Conservation (phyloP, 345 rosid species). For the Excoecaria cochinchinensis region DNA sequence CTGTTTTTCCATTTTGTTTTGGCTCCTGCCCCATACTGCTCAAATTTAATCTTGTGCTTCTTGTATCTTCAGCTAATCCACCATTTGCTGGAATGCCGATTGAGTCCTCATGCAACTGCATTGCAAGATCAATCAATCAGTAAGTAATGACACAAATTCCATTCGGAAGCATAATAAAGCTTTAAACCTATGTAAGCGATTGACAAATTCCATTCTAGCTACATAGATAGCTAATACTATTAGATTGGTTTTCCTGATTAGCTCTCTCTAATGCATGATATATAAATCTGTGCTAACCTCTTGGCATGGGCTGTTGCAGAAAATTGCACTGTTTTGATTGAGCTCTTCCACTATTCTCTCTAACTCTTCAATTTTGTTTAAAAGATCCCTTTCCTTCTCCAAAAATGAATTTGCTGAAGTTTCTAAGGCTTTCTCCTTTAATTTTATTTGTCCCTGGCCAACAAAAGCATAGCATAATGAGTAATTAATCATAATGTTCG, state of each 20-base stretch:
- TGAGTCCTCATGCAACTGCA: constrained; percentile 30
- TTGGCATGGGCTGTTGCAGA: constrained; percentile 19
- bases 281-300: constrained; percentile 35
- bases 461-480: constrained; percentile 13
- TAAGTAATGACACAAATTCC: not conserved
- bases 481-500: not conserved
- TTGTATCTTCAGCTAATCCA: constrained; percentile 17
- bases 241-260: not conserved
- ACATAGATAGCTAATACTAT: not conserved
- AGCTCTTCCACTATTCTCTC: constrained; percentile 51
- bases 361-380: constrained; percentile 51
- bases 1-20: constrained; percentile 22
- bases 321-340: constrained; percentile 28
- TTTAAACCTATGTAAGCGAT: not conserved
- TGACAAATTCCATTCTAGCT: not conserved
- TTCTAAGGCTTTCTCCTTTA: constrained; percentile 61
- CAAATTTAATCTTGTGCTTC: constrained; percentile 2
- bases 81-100: constrained; percentile 17
- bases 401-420: constrained; percentile 49
- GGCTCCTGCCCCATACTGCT: constrained; percentile 11
- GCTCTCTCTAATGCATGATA: not conserved
- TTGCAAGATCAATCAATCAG: constrained; percentile 7
- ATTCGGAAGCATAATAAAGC: not conserved
- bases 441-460: constrained; percentile 61
- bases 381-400: constrained; percentile 59